These are phyloP conservation scores for Cercospora sp. DNA, from an alignment of 2,329 filamentous ascomycete genomes.

Conservation along the genomic window DNA sequence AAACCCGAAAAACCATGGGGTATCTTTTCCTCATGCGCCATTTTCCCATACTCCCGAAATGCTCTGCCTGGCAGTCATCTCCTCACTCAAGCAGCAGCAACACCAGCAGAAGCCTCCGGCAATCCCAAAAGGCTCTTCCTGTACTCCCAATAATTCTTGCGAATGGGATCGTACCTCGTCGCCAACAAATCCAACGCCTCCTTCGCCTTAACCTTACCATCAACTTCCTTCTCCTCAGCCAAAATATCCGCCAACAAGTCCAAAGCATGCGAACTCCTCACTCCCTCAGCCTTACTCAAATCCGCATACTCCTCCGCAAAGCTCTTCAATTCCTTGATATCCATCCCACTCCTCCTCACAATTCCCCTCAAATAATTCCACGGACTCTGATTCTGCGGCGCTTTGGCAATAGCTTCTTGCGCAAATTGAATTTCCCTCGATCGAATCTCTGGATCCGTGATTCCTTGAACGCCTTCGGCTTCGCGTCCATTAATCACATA, in stretches of 20 bases:
- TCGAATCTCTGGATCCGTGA: constrained; percentile 56
- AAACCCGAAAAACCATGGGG: not conserved
- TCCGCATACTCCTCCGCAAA: constrained; percentile 58
- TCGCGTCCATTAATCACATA: constrained; percentile 76
- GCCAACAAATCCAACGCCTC: constrained; percentile 71
- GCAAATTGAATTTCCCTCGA: constrained; percentile 71
- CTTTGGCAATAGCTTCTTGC: constrained; percentile 69
- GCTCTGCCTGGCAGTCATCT: not conserved
- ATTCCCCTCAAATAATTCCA: constrained; percentile 91
- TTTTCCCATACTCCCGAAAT: not conserved
- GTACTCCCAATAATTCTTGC: constrained; percentile 91
- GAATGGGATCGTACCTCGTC: constrained; percentile 85
- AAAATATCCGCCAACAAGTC: constrained; percentile 72
- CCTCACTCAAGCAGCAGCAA: not conserved
- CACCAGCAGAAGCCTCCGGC: constrained; percentile 3
- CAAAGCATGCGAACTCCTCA: constrained; percentile 63
- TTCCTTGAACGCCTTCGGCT: constrained; percentile 39
- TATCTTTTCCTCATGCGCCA: not conserved
- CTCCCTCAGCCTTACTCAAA: constrained; percentile 49
- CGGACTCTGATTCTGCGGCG: constrained; percentile 89
- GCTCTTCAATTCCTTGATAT: constrained; percentile 51
- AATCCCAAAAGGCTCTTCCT: constrained; percentile 53
- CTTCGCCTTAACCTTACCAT: constrained; percentile 62
- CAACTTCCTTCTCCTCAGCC: constrained; percentile 49
- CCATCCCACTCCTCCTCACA: constrained; percentile 62